Evolutionary conservation across 2,329 filamentous ascomycete species (phyloP), one percentile per base, ranked within the genome.

Genomic region (Ceratocystis variospora): DNA sequence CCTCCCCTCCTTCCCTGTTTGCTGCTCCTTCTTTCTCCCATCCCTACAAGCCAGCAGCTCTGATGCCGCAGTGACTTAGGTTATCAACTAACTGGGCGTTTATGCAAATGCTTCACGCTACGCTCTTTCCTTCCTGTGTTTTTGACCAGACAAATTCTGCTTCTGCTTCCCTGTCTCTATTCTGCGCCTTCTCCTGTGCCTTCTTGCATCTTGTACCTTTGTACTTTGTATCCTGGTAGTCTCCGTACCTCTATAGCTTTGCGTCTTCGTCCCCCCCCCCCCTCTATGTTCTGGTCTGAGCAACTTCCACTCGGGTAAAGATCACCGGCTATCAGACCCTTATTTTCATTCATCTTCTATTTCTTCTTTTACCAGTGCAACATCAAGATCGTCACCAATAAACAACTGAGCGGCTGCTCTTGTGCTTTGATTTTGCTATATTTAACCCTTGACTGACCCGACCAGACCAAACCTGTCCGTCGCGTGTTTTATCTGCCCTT

Each of bases 401-500:
- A 53, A 28, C 48, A 28, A 5, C 48, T 22, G 7, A 19, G 8
- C 8, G 10, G 19, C 48, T 12, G 22, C 22, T 53, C 19, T 41
- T 15, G 37, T 41, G 37, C 37, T 15, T 41, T 41, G 4, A 41
- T 41, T 25, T 53, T 53, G 48, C 48, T 53, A 53, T 53, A 53
- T 53, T 53, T 59, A 59, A 59, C 55, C 55, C 55, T 59, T 59
- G 55, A n/a, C 55, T 17, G 28, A 3, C 37, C 37, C 37, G 37
- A 15, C 37, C 37, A 15, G 3, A 15, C 37, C 37, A 41, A 12
- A 41, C 53, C 53, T 59, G 55, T 31, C 55, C 12, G 55, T 59
- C 55, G 55, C 55, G 55, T 59, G 55, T 62, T 61, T 62, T 55
- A 53, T 65, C 48, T 65, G 53, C 62, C 53, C 28, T 50, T 67